These are phyloP conservation scores for Ramichloridium luteum DNA, from an alignment of 2,329 filamentous ascomycete genomes.

Conservation along the genomic window DNA sequence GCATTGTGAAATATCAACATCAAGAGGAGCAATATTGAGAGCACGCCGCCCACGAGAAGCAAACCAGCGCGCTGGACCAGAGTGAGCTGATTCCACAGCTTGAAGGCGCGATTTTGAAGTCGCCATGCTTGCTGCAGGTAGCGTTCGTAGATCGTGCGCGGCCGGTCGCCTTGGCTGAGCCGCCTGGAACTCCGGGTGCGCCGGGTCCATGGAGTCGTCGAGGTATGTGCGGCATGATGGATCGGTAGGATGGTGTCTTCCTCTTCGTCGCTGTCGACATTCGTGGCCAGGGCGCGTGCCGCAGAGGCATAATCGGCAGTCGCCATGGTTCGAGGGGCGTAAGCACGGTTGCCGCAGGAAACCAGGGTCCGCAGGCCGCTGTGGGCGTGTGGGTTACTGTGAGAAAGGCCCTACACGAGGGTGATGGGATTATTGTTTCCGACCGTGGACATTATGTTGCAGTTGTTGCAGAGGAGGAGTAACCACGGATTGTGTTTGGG, in stretches of 20 bases:
- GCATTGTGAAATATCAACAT: slow-evolving; percentile 66
- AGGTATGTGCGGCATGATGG: slow-evolving; percentile 27
- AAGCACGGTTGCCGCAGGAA: no score
- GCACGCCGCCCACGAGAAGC: slow-evolving; percentile 38
- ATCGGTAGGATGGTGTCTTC: slow-evolving; percentile 27
- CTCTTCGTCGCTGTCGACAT: slow-evolving; percentile 29
- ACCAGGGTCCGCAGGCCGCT: no score
- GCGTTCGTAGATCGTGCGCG: slow-evolving; percentile 33
- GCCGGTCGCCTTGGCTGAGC: slow-evolving; percentile 14
- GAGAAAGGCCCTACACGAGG: no score
- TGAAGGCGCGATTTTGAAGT: slow-evolving; percentile 28
- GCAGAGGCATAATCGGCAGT: slow-evolving; percentile 37
- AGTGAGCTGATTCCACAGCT: slow-evolving; percentile 44
- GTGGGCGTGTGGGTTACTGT: no score
- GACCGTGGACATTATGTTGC: no score
- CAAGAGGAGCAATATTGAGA: slow-evolving; percentile 47
- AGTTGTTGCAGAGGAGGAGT: no score
- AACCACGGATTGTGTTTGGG: no score
- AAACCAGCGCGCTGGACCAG: slow-evolving; percentile 51
- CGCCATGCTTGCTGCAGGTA: slow-evolving; percentile 18
- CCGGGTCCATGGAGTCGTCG: slow-evolving; percentile 10
- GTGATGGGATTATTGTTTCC: no score
- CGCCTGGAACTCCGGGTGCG: slow-evolving; percentile 8
- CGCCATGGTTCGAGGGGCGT: no score
- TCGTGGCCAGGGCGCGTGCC: slow-evolving; percentile 42